Evolutionary conservation across 306 rosid species (phyloP), one percentile per base, ranked within the genome.

Genomic region (Styphnolobium japonicum): DNA sequence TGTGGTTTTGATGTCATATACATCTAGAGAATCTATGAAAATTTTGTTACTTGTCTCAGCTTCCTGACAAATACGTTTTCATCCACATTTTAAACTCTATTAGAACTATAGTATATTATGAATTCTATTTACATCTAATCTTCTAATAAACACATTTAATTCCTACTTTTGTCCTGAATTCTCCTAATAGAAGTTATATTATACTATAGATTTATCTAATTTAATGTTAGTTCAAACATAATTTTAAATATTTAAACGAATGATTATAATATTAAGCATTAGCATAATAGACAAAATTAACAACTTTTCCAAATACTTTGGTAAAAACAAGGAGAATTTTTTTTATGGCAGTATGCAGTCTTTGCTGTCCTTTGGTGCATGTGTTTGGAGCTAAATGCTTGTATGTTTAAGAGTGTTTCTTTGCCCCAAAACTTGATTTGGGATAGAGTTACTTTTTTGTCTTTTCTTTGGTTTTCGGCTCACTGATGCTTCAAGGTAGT

Each of bases 1-100:
- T 70, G 22, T 63, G 83, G 56, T 60, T 53, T 56, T 64, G 8
- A 53, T 43, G 19, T 29, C 48, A 12, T 56, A 46, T 77, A 16
- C 76, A 74, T 53, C 7, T 55, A 51, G 73, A 79, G 33, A 31
- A 55, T 51, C 45, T 34, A 40, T 62, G 52, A 33, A 71, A 18
- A 25, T 70, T 52, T 10, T 29, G 27, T 33, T 61, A 39, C 43
- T 39, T 75, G 36, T 62, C 53, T 66, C 16, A 57, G 46, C 40
- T 56, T 57, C 67, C 67, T 29, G 34, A 61, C 46, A 18, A 31
- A 22, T 18, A 29, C 61, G 18, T 45, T 43, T 45, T 18, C 9
- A 46, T 75, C 42, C 33, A 33, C 62, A 63, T 45, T 75, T 51
- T 49, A 62, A 75, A 61, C 71, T 27, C 39, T 45, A 45, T 58